Base-by-base conservation (phyloP, 441 rosid genomes). In the Bruguiera hainesii region DNA sequence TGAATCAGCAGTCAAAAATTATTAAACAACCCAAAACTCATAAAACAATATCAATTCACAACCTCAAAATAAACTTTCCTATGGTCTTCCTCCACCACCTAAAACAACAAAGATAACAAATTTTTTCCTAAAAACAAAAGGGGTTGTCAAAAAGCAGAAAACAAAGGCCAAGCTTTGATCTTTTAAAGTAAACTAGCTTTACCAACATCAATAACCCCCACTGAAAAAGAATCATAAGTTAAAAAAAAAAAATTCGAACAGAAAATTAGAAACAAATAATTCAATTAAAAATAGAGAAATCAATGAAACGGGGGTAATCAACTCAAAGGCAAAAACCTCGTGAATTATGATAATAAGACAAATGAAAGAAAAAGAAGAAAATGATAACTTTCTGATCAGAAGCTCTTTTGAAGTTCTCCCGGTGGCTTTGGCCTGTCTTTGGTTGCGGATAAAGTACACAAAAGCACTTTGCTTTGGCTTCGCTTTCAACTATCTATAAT, bases 301-400 rank as follows among this genome's bases (percentile, higher is more conserved):
- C 3, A 49, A 39, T 13, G 21, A 35, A 21, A 39, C 46, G 20
- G 16, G 19, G 18, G 1, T 26, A 63, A 52, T 37, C 61, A 58
- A 55, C 59, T 37, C 56, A 66, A 60, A 69, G 28, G 66, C 18
- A 8, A 55, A 30, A 66, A 63, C 85, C 77, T 77, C 64, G 68
- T 48, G 70, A 68, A 71, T 66, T 50, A 55, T 33, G 15, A 42
- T 42, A 42, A 42, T 2, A 68, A 78, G 56, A 64, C 49, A 64
- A 25, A 71, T 62, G 51, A 39, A 39, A 19, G 58, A 20, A 7
- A 7, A 35, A 19, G 26, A 49, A 56, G 13, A 35, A n/a, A 2
- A 18, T 18, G 18, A 20, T 46, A 56, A 37, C 61, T 66, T 69
- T 5, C 25, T 3, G 75, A 73, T 72, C 69, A 37, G 67, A 70